Percentiles rank a stretch among this genome's conserved stretches.
Conservation (phyloP, 1,139 yeast genomes). For the Taiozyma sp. region DNA sequence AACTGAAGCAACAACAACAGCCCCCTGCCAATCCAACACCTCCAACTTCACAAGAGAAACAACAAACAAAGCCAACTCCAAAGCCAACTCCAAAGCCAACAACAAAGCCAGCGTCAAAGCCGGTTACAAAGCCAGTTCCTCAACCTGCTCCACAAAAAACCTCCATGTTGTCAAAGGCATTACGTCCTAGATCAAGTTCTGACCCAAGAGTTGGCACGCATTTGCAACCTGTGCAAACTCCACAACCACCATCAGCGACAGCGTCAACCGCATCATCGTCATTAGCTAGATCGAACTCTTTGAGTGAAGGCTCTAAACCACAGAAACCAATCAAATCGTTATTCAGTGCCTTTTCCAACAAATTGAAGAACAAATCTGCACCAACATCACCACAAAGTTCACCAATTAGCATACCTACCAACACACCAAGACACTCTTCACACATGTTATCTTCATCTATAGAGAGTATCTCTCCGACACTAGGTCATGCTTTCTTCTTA, state of each 20-base stretch:
- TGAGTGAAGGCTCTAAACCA: constrained; percentile 5
- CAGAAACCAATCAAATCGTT: constrained; percentile 34
- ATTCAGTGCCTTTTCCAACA: constrained; percentile 46
- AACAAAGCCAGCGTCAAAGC: not conserved
- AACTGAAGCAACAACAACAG: constrained; percentile 1
- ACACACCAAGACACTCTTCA: constrained; percentile 2
- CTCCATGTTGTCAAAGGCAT: constrained; percentile 15
- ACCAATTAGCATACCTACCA: constrained; percentile 17
- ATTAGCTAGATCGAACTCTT: constrained; percentile 12
- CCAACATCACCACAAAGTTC: constrained; percentile 15
- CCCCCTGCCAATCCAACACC: constrained; percentile 14
- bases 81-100: not conserved
- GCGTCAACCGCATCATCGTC: constrained; percentile 3
- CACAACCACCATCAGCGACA: constrained; percentile 8
- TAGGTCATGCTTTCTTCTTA: constrained; percentile 2
- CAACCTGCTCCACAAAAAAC: not conserved
- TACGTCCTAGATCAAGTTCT: constrained; percentile 20
- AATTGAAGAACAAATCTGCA: constrained; percentile 35
- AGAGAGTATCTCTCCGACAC: constrained; percentile 21
- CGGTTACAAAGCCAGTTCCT: not conserved
- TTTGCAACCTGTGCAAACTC: constrained; percentile 1
- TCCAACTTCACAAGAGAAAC: constrained; percentile 1
- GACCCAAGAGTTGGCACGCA: constrained; percentile 9
- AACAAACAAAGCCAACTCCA: constrained; percentile 1
- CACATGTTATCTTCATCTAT: constrained; percentile 15